phyloP scores from a whole-genome alignment of 345 rosid species.

The Odontarrhena argentea region DNA sequence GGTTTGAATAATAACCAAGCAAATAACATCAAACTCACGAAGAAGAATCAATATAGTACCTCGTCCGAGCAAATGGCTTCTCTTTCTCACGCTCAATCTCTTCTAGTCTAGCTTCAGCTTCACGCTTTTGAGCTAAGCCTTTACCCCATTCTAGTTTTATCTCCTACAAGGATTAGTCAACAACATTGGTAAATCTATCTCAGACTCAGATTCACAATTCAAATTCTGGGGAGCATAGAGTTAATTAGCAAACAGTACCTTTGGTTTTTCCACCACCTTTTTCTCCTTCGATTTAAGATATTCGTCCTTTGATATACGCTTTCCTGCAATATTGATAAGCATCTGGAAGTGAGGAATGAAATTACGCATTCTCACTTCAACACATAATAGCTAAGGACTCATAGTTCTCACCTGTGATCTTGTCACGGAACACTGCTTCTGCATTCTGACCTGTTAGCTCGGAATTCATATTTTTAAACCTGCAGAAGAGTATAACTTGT shows the following conservation, averaged over 20 bases:
- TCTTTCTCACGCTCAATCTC: constrained; percentile 86
- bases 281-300: constrained; percentile 55
- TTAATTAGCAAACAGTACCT: constrained; percentile 49
- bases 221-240: constrained; percentile 1
- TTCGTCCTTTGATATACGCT: constrained; percentile 74
- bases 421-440: constrained; percentile 87
- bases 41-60: constrained; percentile 46
- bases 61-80: constrained; percentile 86
- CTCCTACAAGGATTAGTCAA: constrained; percentile 52
- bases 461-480: constrained; percentile 80
- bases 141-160: constrained; percentile 94
- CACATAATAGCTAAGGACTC: constrained; percentile 20
- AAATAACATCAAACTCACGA: constrained; percentile 14
- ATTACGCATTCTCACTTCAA: constrained; percentile 1
- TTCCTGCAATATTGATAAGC: constrained; percentile 51
- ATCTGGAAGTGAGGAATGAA: constrained; percentile 26
- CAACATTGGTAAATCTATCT: constrained; percentile 7
- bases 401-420: constrained; percentile 57
- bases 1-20: constrained; percentile 20
- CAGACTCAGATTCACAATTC: constrained; percentile 3
- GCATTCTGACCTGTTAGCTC: constrained; percentile 74
- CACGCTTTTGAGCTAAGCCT: constrained; percentile 93
- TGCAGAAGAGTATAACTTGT: constrained; percentile 33
- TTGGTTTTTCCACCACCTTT: constrained; percentile 70
- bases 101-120: constrained; percentile 69